Base-by-base conservation (phyloP, 2,329 filamentous ascomycete genomes). In the Clonostachys rhizophaga region DNA sequence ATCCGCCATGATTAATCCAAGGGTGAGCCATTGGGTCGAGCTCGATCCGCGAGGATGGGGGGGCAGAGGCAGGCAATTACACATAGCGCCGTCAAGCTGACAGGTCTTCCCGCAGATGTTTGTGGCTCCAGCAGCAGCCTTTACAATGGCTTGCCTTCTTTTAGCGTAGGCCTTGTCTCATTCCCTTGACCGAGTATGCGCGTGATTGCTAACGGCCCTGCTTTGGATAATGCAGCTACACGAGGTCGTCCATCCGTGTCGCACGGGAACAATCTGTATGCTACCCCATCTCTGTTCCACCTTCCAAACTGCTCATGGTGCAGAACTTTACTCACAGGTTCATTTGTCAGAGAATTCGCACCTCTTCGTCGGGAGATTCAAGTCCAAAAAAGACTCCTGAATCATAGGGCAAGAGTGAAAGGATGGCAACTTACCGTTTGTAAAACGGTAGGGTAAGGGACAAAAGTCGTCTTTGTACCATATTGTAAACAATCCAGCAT, bases 111-210 rank as follows among this genome's bases (percentile, higher is more conserved):
- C 36, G 14, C 17, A 39, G 36, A 39, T 9, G 14, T 62, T 78
- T 47, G 71, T 72, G 49, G 72, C 74, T 46, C 76, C 76, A 9
- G 58, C 72, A 18, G 76, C 76, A 16, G 76, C 76, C 37, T 77
- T 78, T 50, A 74, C 72, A 16, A 79, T 79, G 76, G 76, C 76
- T 5, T 64, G 68, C 42, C 58, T 79, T 12, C 62, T 79, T 18
- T 72, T 79, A 48, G 71, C 71, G 63, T 74, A 60, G 55, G 66
- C 18, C 35, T 8, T 6, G 24, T 18, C 24, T 30, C 24, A 30
- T 30, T 30, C 24, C 24, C 24, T 30, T 30, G 24, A 30, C 24
- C 24, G 24, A 30, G 9, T 10, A 30, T 30, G 24, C 24, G 24
- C 24, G 24, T 30, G 24, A 30, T 30, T 30, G 24, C 24, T 30